Base-by-base conservation (phyloP, 805 yeast genomes). In the Millerozyma miso region DNA sequence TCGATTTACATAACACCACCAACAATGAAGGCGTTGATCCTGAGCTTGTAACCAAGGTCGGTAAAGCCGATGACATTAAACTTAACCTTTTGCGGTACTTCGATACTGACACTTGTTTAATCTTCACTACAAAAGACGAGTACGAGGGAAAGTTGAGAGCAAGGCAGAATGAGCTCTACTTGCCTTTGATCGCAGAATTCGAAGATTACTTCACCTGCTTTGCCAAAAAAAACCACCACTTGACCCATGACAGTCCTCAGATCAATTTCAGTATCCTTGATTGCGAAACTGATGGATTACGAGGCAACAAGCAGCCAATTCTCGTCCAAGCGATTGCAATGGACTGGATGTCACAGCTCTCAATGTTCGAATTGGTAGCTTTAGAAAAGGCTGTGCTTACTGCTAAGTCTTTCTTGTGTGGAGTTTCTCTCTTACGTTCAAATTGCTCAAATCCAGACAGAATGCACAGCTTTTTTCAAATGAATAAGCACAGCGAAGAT, bases 21-120 rank as follows among this genome's bases (percentile, higher is more conserved):
- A 33, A 38, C 4, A 42, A 40, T 8, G 60, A 69, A 26, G 48
- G 47, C 0, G 60, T 64, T 1, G 65, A 66, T 3, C 71, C 73
- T 46, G 83, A 78, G 39, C 59, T 74, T 39, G 60, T 71, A 13
- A 77, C 82, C 35, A 84, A 85, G 58, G 73, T 82, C 32, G 89
- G 90, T 7, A 77, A 71, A 46, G 65, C 79, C 35, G 76, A 73
- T 3, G 77, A 76, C 35, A 77, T 88, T 16, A 75, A 79, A 47
- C 62, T 73, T 35, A 77, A 76, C 48, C 65, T 93, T 47, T 67
- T 91, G 55, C 80, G 90, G 42, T 93, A 90, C 58, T 70, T 95
- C 45, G 99, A 93, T 60, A 93, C 99, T 0, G 99, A 93, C 62
- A 89, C 98, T 1, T 69, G 95, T 48, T 72, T 93, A 41, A 88